Conservation (phyloP, 768 basidiomycete species). For the Lactarius deliciosus region DNA sequence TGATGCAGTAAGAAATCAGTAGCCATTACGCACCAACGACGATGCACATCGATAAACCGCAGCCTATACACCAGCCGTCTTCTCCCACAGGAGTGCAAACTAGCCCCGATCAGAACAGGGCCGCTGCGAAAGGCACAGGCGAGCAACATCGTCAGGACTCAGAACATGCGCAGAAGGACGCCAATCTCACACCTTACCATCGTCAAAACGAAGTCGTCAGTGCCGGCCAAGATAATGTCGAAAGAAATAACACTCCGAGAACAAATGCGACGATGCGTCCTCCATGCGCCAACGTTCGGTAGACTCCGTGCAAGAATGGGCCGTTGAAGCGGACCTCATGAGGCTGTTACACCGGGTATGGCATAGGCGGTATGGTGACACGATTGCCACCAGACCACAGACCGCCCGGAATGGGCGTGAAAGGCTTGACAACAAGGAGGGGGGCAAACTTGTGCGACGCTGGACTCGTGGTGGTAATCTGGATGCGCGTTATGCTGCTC, state of each 20-base stretch:
- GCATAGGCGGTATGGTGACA: neutral
- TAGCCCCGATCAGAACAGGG: slow-evolving; percentile 1
- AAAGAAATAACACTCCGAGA: slow-evolving; percentile 51
- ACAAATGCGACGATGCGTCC: slow-evolving; percentile 81
- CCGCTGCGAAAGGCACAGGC: slow-evolving; percentile 43
- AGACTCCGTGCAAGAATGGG: slow-evolving; percentile 46
- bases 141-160: slow-evolving; percentile 62
- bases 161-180: slow-evolving; percentile 78
- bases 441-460: neutral
- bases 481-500: slow-evolving; percentile 5
- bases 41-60: too few species aligned
- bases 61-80: too few species aligned
- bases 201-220: neutral
- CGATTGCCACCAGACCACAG: neutral
- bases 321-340: slow-evolving; percentile 30
- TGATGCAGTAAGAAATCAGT: too few species aligned
- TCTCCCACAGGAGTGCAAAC: too few species aligned
- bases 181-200: slow-evolving; percentile 76
- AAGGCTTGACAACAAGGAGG: neutral
- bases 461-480: neutral
- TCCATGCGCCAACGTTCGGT: slow-evolving; percentile 64
- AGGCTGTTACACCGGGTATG: slow-evolving; percentile 28
- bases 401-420: neutral
- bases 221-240: neutral
- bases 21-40: too few species aligned